phyloP scores from a whole-genome alignment of 331 rosid species.

The Rosa hybrid region DNA sequence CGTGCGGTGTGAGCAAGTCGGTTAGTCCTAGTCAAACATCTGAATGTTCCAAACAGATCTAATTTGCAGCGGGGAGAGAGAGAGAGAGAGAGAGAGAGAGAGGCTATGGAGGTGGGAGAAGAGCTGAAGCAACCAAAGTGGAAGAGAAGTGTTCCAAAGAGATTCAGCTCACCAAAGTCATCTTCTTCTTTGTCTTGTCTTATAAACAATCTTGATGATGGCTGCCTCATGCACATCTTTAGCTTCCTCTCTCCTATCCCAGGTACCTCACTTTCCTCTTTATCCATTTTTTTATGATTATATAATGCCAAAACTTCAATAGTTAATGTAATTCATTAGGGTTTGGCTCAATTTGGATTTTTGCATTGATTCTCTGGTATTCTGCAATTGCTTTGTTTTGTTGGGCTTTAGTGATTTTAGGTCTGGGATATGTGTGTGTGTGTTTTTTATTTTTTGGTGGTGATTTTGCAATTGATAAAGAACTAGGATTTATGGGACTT shows the following conservation, averaged over 20 bases:
- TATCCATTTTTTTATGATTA: neutral
- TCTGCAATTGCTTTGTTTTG: neutral
- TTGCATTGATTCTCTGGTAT: neutral
- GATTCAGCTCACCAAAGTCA: neutral
- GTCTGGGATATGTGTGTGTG: neutral
- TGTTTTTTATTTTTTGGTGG: neutral
- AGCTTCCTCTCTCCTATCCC: constrained; percentile 94
- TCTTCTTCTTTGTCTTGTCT: constrained; percentile 37
- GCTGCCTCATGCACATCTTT: constrained; percentile 91
- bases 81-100: neutral
- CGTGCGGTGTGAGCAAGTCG: neutral
- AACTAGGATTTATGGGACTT: neutral
- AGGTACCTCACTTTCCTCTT: constrained; percentile 41
- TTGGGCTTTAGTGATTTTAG: neutral
- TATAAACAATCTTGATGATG: constrained; percentile 78
- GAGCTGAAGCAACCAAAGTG: constrained; percentile 23
- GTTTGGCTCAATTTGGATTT: constrained; percentile 10
- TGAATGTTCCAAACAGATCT: neutral
- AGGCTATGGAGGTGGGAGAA: constrained; percentile 8
- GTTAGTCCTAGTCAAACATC: constrained; percentile 1
- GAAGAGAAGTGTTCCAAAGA: constrained; percentile 27
- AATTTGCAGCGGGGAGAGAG: neutral
- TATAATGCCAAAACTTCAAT: constrained; percentile 9
- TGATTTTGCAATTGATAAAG: neutral
- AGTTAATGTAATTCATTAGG: neutral